Base-by-base conservation (phyloP, 129 eudicot genomes). In the Rutidosis leptorrhynchoides region DNA sequence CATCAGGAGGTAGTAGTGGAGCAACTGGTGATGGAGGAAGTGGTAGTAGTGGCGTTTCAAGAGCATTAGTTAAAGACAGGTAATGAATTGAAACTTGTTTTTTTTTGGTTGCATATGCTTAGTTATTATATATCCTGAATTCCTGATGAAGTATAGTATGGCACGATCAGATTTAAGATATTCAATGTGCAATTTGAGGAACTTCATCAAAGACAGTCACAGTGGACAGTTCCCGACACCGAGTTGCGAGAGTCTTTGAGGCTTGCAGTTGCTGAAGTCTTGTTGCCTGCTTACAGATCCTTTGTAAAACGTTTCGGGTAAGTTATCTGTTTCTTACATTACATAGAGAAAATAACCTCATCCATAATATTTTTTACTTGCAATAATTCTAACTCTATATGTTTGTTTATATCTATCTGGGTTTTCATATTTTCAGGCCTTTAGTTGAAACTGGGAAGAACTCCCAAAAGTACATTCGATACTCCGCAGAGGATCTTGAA, bases 191-290 rank as follows among this genome's bases (percentile, higher is more conserved):
- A 84, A 78, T 91, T 91, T 67, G 96, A 87, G 85, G 96, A 91
- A 83, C 96, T 91, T 81, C 98, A 91, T 81, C 98, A 91, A 76
- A 83, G 90, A 74, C 96, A 87, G 79, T 83, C 90, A 62, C 94
- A 91, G 76, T 91, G 98, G 98, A 87, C 95, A 5, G 96, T 91
- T 61, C 96, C 96, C 7, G 96, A 87, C 58, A 79, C 96, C 2
- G 98, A 91, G 81, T 80, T 91, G 57, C 84, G 95, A 30, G 98
- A 87, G 61, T 91, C 98, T 16, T 62, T 91, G 77, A 87, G 87
- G 79, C 96, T 91, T 56, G 96, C 95, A 23, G 96, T 91, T 68
- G 95, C 98, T 61, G 96, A 91, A 80, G 90, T 87, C 46, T 73
- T 91, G 76, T 80, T 91, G 71, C 98, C 90, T 27, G 98, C 98